Conservation (phyloP, 768 basidiomycete genomes). For the Leucocoprinus leucothites region DNA sequence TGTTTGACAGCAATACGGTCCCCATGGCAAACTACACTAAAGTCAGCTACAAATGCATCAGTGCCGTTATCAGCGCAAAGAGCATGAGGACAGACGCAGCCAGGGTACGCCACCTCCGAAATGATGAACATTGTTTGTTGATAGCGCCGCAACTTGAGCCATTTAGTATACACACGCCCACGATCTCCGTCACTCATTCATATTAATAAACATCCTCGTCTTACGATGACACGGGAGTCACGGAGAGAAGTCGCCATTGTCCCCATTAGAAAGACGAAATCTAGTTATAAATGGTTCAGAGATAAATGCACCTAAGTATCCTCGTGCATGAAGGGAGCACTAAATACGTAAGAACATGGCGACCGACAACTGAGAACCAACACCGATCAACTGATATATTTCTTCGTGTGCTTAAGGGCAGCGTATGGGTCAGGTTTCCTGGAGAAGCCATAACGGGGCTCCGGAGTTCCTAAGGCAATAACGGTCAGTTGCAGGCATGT, state of each 20-base stretch:
- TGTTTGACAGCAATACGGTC: neutral
- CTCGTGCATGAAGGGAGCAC: no score
- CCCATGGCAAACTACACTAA: neutral
- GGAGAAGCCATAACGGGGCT: slow-evolving; percentile 55
- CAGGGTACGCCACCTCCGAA: slow-evolving; percentile 7
- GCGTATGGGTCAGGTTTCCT: slow-evolving; percentile 56
- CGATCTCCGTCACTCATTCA: no score
- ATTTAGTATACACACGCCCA: no score
- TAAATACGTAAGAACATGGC: no score
- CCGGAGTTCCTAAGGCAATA: slow-evolving; percentile 31
- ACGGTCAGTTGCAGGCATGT: slow-evolving; percentile 11
- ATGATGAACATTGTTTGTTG: slow-evolving; percentile 12
- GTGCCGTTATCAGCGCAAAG: slow-evolving; percentile 1
- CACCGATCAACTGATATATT: slow-evolving; percentile 36
- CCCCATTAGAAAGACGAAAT: no score
- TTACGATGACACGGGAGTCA: no score
- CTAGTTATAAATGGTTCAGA: no score
- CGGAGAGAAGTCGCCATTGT: no score
- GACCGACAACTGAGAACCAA: no score
- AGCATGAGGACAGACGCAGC: neutral
- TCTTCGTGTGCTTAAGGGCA: slow-evolving; percentile 45
- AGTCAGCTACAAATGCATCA: neutral
- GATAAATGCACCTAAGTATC: no score
- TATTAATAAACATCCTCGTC: no score
- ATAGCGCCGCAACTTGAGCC: no score